Percentiles rank a stretch among this genome's conserved stretches.
phyloP scores from a whole-genome alignment of 73 alveolate species.

The Durusdinium trenchii region DNA sequence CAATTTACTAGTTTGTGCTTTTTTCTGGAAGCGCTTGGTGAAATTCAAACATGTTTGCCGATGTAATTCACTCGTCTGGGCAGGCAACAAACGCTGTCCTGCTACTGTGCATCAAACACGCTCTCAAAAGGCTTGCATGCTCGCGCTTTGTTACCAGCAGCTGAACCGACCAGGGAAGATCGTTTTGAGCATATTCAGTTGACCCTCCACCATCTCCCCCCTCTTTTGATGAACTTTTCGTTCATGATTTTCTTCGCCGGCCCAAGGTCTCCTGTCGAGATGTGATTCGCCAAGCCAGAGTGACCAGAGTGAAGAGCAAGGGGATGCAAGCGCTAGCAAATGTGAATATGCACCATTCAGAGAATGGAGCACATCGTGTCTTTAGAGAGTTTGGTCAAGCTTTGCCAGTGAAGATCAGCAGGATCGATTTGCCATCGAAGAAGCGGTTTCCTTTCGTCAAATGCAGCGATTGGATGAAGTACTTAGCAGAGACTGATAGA shows the following conservation, averaged over 20 bases:
- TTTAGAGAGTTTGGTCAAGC: conserved; percentile 1
- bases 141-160: not conserved
- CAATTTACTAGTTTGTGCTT: not conserved
- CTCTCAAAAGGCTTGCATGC: not conserved
- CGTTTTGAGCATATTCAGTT: not conserved
- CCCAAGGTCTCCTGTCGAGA: conserved; percentile 66
- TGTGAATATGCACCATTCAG: not conserved
- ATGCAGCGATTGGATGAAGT: not conserved
- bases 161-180: not conserved
- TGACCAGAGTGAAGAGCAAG: not conserved
- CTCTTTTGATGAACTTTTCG: not conserved
- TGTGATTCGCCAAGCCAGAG: conserved; percentile 19
- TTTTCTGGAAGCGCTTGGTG: too few species aligned
- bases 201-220: not conserved
- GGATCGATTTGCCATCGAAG: not conserved
- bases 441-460: not conserved
- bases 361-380: conserved; percentile 37
- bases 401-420: not conserved
- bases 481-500: not conserved
- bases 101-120: not conserved
- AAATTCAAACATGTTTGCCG: not conserved
- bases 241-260: not conserved
- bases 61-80: not conserved
- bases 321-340: not conserved
- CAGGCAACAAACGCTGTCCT: not conserved